A percentile compares a stretch with the other conserved stretches of the same genome.
Conservation (phyloP, 495 filamentous ascomycete species). For the Penicillium coprophilum region DNA sequence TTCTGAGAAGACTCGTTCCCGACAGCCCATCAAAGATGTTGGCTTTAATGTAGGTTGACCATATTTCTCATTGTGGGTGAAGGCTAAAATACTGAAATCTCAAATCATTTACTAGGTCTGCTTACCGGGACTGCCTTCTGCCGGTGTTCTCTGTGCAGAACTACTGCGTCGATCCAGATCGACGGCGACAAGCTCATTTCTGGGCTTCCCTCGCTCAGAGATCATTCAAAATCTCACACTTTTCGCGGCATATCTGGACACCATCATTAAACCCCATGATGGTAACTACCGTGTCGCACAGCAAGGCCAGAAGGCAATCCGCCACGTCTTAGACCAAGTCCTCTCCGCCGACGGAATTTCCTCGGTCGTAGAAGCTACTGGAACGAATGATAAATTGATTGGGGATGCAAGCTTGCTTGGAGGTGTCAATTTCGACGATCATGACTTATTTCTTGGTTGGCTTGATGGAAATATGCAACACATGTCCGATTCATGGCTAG, state of each 20-base stretch:
- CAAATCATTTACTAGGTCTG: slow-evolving; percentile 8
- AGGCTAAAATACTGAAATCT: background rate
- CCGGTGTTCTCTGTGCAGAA: slow-evolving; percentile 56
- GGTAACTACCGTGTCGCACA: slow-evolving; percentile 24
- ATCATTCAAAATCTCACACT: slow-evolving; percentile 61
- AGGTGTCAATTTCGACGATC: slow-evolving; percentile 16
- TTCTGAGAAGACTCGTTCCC: slow-evolving; percentile 1
- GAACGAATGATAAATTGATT: background rate
- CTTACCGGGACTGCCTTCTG: slow-evolving; percentile 49
- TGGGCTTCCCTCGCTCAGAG: slow-evolving; percentile 49
- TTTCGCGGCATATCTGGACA: slow-evolving; percentile 37
- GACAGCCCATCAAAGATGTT: background rate
- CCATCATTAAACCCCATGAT: slow-evolving; percentile 19
- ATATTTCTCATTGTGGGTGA: background rate
- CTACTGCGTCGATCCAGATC: slow-evolving; percentile 37
- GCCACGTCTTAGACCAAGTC: slow-evolving; percentile 29
- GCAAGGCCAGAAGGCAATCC: slow-evolving; percentile 25
- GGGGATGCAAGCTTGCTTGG: slow-evolving; percentile 7
- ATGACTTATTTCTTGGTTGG: slow-evolving; percentile 16
- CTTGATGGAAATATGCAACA: slow-evolving; percentile 15
- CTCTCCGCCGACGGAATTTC: slow-evolving; percentile 14
- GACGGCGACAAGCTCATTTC: background rate
- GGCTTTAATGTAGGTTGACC: background rate
- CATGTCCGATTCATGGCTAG: slow-evolving; percentile 11
- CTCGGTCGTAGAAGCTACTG: background rate